These are phyloP conservation scores for Pseudogymnoascus sp. DNA, from an alignment of 2,329 filamentous ascomycete genomes.

Conservation along the genomic window DNA sequence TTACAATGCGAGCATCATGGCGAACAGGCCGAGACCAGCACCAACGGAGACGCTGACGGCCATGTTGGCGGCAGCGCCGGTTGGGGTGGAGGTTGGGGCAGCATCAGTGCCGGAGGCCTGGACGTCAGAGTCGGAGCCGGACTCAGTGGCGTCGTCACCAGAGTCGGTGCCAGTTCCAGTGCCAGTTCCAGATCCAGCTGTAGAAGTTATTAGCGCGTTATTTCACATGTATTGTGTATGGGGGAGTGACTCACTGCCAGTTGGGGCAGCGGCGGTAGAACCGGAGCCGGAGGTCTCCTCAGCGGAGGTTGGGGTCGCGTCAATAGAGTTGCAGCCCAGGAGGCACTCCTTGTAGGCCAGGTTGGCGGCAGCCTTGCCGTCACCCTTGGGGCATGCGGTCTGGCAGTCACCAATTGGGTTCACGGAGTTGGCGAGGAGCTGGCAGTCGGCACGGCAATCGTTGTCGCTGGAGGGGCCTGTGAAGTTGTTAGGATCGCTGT, in stretches of 20 bases:
- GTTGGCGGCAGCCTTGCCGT: background rate
- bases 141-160: background rate
- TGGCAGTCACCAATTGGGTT: slow-evolving; percentile 6
- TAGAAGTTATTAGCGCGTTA: background rate
- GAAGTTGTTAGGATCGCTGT: background rate
- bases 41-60: slow-evolving; percentile 2
- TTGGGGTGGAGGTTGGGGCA: background rate
- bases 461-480: background rate
- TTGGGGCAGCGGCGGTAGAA: background rate
- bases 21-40: background rate
- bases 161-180: background rate
- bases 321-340: background rate
- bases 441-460: background rate
- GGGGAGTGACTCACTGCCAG: background rate
- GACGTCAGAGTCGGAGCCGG: background rate
- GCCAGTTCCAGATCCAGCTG: background rate
- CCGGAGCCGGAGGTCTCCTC: background rate
- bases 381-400: background rate
- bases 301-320: background rate
- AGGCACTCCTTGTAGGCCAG: background rate
- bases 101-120: background rate
- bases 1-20: slow-evolving; percentile 4
- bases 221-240: background rate
- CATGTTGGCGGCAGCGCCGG: background rate
- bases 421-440: background rate